These are phyloP conservation scores for Colletotrichum tamarilloi DNA, from an alignment of 2,329 filamentous ascomycete genomes.

Conservation along the genomic window DNA sequence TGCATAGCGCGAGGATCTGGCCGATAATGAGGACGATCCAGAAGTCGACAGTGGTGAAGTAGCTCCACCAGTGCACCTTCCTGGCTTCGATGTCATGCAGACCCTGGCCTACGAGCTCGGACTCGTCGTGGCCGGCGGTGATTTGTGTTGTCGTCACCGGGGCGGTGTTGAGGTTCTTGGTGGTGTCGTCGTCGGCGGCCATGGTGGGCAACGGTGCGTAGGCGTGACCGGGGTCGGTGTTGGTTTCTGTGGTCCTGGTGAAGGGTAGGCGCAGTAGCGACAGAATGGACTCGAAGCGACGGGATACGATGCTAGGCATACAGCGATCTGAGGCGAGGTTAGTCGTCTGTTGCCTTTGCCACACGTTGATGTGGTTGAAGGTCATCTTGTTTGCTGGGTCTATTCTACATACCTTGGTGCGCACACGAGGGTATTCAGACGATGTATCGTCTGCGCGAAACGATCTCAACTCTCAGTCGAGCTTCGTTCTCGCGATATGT, in stretches of 20 bases:
- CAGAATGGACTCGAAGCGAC: constrained; percentile 19
- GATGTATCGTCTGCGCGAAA: background rate
- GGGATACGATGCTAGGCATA: constrained; percentile 18
- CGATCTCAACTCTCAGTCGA: background rate
- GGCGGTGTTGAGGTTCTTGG: constrained; percentile 13
- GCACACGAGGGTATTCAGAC: background rate
- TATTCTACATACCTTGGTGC: constrained; percentile 8
- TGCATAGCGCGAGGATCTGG: constrained; percentile 87
- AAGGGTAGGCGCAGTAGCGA: constrained; percentile 38
- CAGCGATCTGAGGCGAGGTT: constrained; percentile 28
- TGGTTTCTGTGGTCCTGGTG: constrained; percentile 36
- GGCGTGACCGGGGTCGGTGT: constrained; percentile 27
- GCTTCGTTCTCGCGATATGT: background rate
- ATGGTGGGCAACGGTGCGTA: constrained; percentile 24
- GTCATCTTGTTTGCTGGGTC: background rate
- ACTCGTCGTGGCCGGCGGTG: constrained; percentile 38
- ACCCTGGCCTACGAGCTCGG: constrained; percentile 59
- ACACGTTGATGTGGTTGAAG: background rate
- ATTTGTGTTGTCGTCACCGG: constrained; percentile 36
- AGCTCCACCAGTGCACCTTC: constrained; percentile 73
- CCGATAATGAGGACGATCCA: constrained; percentile 85
- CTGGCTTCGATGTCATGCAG: constrained; percentile 66
- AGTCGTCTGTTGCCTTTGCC: background rate
- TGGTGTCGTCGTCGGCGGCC: constrained; percentile 18
- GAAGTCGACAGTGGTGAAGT: constrained; percentile 86